Evolutionary conservation across 106 monocot species (phyloP).

Genomic region (Dioscorea zingiberensis): DNA sequence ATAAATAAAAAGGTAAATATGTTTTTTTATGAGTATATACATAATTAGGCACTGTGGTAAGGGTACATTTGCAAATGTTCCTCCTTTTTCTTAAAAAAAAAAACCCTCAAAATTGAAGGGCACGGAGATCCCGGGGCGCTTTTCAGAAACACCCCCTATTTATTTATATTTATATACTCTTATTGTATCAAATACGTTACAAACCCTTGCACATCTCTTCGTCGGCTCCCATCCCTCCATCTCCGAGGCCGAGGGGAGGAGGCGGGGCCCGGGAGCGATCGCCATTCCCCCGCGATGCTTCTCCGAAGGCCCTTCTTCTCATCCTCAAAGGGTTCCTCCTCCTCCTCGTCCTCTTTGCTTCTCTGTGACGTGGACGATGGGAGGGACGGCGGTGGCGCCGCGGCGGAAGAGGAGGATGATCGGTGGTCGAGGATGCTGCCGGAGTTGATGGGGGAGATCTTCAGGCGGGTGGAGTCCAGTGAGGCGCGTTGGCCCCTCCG

Average conservation of each 20-base stretch:
- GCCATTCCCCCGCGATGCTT: not conserved
- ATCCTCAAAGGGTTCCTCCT: not conserved
- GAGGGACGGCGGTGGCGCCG: conserved; percentile 1
- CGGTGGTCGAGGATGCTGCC: conserved; percentile 79
- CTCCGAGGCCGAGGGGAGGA: conserved; percentile 1
- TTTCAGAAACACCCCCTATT: too few species aligned
- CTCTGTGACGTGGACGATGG: not conserved
- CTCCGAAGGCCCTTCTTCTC: not conserved
- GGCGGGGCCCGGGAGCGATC: not conserved
- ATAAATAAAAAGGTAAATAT: too few species aligned
- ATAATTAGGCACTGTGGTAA: too few species aligned
- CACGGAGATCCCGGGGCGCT: too few species aligned
- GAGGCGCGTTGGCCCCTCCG: conserved; percentile 74
- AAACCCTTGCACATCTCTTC: too few species aligned
- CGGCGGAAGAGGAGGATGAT: conserved; percentile 32
- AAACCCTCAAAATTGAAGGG: too few species aligned
- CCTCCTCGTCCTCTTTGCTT: not conserved
- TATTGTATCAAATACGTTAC: too few species aligned
- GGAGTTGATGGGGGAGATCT: conserved; percentile 81
- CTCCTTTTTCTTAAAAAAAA: too few species aligned
- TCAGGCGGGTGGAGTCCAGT: conserved; percentile 59
- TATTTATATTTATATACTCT: too few species aligned
- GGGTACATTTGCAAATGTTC: too few species aligned
- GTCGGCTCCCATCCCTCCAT: too few species aligned
- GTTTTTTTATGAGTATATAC: too few species aligned